phyloP scores from a whole-genome alignment of 805 yeast genomes.

The Candida dajiaensis region DNA sequence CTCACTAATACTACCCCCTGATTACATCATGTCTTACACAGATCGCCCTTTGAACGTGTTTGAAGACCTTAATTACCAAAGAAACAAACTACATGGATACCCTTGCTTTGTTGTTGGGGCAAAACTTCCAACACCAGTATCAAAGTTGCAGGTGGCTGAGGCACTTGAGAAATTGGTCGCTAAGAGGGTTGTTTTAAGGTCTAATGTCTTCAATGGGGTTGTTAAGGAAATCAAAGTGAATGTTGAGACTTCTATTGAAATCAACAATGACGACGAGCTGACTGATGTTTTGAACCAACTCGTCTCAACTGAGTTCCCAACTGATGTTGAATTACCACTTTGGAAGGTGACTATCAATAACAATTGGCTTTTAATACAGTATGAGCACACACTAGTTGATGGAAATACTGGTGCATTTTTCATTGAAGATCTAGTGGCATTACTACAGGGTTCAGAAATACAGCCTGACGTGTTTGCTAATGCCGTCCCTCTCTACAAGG shows the following conservation, averaged over 20 bases:
- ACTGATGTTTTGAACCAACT: neutral
- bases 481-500: neutral
- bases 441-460: conserved; percentile 6
- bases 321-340: neutral
- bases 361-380: conserved; percentile 3
- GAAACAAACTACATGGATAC: conserved; percentile 3
- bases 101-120: conserved; percentile 7
- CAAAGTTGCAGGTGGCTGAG: neutral
- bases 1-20: no score
- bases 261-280: neutral
- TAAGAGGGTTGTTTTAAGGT: conserved; percentile 1
- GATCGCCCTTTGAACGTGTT: neutral
- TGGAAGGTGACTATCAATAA: conserved; percentile 5
- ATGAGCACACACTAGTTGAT: conserved; percentile 7
- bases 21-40: neutral
- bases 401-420: conserved; percentile 4
- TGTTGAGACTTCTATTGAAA: neutral
- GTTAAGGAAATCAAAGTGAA: neutral
- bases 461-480: neutral
- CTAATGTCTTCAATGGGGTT: neutral
- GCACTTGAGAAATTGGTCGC: neutral
- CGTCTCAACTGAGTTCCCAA: conserved; percentile 1
- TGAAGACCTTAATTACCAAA: neutral
- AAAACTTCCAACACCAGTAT: neutral
- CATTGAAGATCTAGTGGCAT: conserved; percentile 3